Base-by-base conservation (phyloP, 164 flowering plant species). In the Chimonanthus salicifolius region DNA sequence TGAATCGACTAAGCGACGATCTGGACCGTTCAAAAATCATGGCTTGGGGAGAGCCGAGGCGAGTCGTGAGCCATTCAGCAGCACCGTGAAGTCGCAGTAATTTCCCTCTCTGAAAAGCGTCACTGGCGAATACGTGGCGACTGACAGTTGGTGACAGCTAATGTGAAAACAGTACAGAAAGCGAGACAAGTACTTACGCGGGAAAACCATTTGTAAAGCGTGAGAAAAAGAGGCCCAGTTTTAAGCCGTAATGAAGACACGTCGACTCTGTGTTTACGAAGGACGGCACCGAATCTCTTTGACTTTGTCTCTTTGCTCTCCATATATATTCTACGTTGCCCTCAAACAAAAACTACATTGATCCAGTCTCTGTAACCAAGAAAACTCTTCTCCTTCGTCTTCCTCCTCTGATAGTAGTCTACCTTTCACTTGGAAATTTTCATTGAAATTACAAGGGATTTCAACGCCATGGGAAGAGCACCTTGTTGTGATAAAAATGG, bases 401-500 rank as follows among this genome's bases (percentile, higher is more conserved):
- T 54, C 16, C 16, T 10, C 60, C n/a, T 54, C 33, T 54, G 16
- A 54, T 66, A 11, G 48, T 43, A 13, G 43, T 66, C 13, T 13
- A 43, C 15, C 16, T 13, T 21, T 62, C 18, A 9, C 6, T 62
- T 2, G 9, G 47, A 65, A 45, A 3, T 11, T 65, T 45, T 65
- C 49, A 65, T 43, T 4, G 6, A 65, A 3, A 45, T 66, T 45
- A 7, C 9, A 66, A 45, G 68, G 68, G 68, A 43, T 33, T 66
- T 66, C 6, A 0, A 65, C 21, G n/a, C 20, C 7, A 94, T 94
- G 99, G 99, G 99, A 67, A 91, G 97, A 87, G 75, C 91, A 66
- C 98, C 98, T 62, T 92, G 98, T 73, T 92, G 97, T 79, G 97
- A 92, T 6, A 89, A 88, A 74, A 84, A 85, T 82, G 98, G 98